These are phyloP conservation scores for Sphagnum tenellum DNA, from an alignment of 225 moss, liverwort and hornwort species.

Conservation along the genomic window DNA sequence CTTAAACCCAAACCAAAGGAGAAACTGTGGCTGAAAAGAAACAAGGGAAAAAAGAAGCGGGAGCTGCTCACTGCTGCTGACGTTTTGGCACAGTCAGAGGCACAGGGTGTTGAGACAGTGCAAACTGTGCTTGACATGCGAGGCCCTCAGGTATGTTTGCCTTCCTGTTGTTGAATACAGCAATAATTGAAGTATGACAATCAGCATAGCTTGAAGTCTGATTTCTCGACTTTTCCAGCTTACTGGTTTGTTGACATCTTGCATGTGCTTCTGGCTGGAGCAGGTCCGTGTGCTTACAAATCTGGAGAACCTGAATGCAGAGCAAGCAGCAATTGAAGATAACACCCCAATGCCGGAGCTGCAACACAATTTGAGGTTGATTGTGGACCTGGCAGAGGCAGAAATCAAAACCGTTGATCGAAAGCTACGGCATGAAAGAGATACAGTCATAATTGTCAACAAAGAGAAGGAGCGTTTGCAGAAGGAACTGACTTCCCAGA, in stretches of 20 bases:
- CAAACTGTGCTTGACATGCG: slow-evolving; percentile 95
- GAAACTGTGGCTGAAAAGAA: slow-evolving; percentile 69
- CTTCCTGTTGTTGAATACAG: too few relatives aligned
- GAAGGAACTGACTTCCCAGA: slow-evolving; percentile 43
- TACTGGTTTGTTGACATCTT: too few relatives aligned
- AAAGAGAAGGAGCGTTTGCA: slow-evolving; percentile 71
- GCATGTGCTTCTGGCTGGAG: too few relatives aligned
- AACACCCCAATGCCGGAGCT: slow-evolving; percentile 83
- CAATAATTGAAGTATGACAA: too few relatives aligned
- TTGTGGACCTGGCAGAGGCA: slow-evolving; percentile 75
- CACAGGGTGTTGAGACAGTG: slow-evolving; percentile 53
- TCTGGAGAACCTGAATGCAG: slow-evolving; percentile 76
- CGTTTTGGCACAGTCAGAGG: slow-evolving; percentile 64
- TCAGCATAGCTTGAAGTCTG: too few relatives aligned
- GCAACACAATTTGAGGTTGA: slow-evolving; percentile 72
- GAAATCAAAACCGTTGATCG: slow-evolving; percentile 71
- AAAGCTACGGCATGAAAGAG: slow-evolving; percentile 60
- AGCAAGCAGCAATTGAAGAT: slow-evolving; percentile 52
- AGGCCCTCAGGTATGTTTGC: slow-evolving; percentile 65
- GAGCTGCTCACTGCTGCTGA: slow-evolving; percentile 62
- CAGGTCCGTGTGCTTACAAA: slow-evolving; percentile 70
- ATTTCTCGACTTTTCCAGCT: too few relatives aligned
- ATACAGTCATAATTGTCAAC: slow-evolving; percentile 55
- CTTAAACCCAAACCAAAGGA: slow-evolving; percentile 66
- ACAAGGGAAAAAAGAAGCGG: slow-evolving; percentile 51